A percentile compares a stretch with the other conserved stretches of the same genome.
Evolutionary conservation across 2,329 filamentous ascomycete species (phyloP).

Genomic region (Chalara sp.): DNA sequence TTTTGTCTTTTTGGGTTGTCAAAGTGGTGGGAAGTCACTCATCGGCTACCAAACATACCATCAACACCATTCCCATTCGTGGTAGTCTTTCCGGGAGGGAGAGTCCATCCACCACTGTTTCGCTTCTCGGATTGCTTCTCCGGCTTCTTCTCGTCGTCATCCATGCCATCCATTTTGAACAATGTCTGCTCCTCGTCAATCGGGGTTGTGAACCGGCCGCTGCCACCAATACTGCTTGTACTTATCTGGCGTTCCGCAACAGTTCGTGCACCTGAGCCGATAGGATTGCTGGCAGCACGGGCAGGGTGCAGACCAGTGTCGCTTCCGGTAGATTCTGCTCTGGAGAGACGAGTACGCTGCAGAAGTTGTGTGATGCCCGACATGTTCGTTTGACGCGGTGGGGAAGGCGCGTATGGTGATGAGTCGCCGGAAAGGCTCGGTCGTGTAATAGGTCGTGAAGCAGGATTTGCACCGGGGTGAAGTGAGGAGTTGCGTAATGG

Average conservation of each 20-base stretch:
- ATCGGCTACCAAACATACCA: too few species aligned
- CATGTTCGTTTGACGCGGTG: constrained; percentile 36
- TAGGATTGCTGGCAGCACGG: constrained; percentile 34
- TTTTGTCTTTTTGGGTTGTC: too few species aligned
- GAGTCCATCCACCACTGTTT: constrained; percentile 26
- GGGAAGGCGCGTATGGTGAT: constrained; percentile 26
- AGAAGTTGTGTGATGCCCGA: constrained; percentile 56
- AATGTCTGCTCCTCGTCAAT: constrained; percentile 61
- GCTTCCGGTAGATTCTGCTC: constrained; percentile 34
- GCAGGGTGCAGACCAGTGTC: constrained; percentile 45
- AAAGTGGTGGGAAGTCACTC: too few species aligned
- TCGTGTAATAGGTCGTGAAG: constrained; percentile 35
- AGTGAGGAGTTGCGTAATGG: constrained; percentile 58
- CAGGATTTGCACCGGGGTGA: constrained; percentile 41
- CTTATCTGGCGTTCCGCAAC: constrained; percentile 51
- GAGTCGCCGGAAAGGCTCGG: constrained; percentile 22
- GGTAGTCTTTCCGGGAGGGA: background rate
- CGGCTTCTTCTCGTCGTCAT: constrained; percentile 48
- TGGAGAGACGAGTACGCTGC: constrained; percentile 46
- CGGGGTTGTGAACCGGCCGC: constrained; percentile 54
- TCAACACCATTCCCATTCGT: background rate
- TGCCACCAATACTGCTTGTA: constrained; percentile 43
- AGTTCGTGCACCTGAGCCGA: constrained; percentile 31
- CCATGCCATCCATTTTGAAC: constrained; percentile 62
- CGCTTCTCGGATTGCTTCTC: constrained; percentile 38